A percentile compares a stretch with the other conserved stretches of the same genome.
phyloP scores from a whole-genome alignment of 208 protist genomes.

The Angomonas desouzai region DNA sequence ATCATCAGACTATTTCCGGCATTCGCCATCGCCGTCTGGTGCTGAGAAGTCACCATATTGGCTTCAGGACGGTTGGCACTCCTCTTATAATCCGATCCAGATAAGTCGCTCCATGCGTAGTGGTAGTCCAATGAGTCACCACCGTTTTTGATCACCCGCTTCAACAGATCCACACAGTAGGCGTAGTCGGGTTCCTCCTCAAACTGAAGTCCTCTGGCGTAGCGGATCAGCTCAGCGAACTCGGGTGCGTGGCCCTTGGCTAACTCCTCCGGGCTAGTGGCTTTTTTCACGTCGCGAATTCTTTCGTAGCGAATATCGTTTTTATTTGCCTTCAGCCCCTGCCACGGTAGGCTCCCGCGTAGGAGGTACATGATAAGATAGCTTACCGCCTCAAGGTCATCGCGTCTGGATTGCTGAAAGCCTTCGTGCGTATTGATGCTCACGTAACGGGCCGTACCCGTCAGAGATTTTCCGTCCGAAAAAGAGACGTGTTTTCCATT shows the following conservation, averaged over 20 bases:
- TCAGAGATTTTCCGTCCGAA: slow-evolving; percentile 57
- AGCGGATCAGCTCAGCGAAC: slow-evolving; percentile 50
- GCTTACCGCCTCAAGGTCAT: slow-evolving; percentile 77
- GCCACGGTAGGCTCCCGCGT: slow-evolving; percentile 97
- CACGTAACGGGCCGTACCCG: slow-evolving; percentile 78
- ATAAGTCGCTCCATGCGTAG: slow-evolving; percentile 42
- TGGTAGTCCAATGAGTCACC: slow-evolving; percentile 54
- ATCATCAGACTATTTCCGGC: slow-evolving; percentile 24
- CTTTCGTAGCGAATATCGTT: slow-evolving; percentile 33
- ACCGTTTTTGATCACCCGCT: slow-evolving; percentile 25
- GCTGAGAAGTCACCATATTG: neutral
- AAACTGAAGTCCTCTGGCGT: slow-evolving; percentile 58
- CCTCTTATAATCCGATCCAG: slow-evolving; percentile 1
- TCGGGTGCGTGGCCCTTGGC: slow-evolving; percentile 48
- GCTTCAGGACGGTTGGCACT: neutral
- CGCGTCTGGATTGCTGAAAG: slow-evolving; percentile 88
- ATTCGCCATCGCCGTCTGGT: slow-evolving; percentile 25
- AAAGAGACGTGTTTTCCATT: slow-evolving; percentile 74
- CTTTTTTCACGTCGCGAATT: slow-evolving; percentile 60
- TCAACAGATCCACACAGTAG: slow-evolving; percentile 50
- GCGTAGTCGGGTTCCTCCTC: slow-evolving; percentile 74
- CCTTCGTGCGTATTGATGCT: slow-evolving; percentile 98
- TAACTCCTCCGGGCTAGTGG: slow-evolving; percentile 43
- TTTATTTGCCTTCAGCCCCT: slow-evolving; percentile 56
- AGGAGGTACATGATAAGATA: slow-evolving; percentile 98